Conservation (phyloP, 495 filamentous ascomycete species). For the Tetracladium marchalianum region DNA sequence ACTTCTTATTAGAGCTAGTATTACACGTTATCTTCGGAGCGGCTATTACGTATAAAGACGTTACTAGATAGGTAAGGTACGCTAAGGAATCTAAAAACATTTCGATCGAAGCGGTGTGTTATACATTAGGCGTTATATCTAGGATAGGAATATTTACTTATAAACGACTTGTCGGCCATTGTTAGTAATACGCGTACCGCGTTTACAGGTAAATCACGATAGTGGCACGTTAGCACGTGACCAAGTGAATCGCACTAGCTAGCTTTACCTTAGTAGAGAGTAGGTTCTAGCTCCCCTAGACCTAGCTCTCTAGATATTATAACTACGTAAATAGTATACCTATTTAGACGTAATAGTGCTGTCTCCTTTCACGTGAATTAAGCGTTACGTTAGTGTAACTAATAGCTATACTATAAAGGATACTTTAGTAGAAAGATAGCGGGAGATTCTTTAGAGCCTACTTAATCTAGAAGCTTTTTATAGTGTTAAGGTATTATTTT, state of each 20-base stretch:
- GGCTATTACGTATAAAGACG: not conserved
- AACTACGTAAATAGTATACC: too few relatives aligned
- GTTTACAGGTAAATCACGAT: too few relatives aligned
- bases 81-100: not conserved
- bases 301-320: too few relatives aligned
- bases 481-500: constrained; percentile 7
- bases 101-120: not conserved
- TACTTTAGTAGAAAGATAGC: constrained; percentile 7
- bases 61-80: not conserved
- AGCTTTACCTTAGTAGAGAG: too few relatives aligned
- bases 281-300: too few relatives aligned
- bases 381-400: too few relatives aligned
- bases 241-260: too few relatives aligned
- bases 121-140: not conserved
- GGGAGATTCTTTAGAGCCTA: not conserved
- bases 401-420: constrained; percentile 9
- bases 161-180: constrained; percentile 6
- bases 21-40: not conserved
- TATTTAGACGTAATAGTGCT: too few relatives aligned
- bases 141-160: not conserved
- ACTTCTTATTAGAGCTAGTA: not conserved
- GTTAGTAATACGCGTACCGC: too few relatives aligned
- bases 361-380: too few relatives aligned
- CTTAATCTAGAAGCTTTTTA: not conserved
- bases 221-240: too few relatives aligned